These are phyloP conservation scores for Akanthomyces dipterigenus DNA, from an alignment of 2,329 filamentous ascomycete species.

Conservation along the genomic window DNA sequence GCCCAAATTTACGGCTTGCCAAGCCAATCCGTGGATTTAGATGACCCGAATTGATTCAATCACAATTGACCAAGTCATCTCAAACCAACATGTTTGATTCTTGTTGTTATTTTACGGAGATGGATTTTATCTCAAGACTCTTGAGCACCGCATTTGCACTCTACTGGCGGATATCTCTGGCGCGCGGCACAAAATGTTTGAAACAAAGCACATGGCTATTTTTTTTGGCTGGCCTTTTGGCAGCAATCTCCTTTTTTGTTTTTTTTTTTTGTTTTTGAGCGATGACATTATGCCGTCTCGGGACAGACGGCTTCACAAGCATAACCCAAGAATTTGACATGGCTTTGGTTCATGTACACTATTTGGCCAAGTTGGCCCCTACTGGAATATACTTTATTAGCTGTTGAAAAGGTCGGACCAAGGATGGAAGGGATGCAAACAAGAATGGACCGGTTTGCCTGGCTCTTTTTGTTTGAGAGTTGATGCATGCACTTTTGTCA, in stretches of 20 bases:
- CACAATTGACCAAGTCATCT: background rate
- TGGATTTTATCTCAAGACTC: background rate
- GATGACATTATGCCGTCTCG: slow-evolving; percentile 10
- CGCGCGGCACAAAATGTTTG: slow-evolving; percentile 4
- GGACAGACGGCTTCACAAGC: slow-evolving; percentile 8
- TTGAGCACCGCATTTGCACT: background rate
- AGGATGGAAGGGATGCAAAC: background rate
- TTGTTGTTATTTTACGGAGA: background rate
- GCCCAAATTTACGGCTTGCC: too few relatives aligned
- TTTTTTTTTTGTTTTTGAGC: background rate
- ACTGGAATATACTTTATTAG: background rate
- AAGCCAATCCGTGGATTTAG: background rate
- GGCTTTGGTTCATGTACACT: slow-evolving; percentile 12
- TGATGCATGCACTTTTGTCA: background rate
- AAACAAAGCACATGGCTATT: background rate
- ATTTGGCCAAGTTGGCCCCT: background rate
- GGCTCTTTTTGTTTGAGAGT: background rate
- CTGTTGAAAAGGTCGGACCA: background rate
- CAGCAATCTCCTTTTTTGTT: background rate
- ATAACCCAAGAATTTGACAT: slow-evolving; percentile 1
- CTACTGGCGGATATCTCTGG: background rate
- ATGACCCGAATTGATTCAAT: background rate
- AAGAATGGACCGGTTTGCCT: slow-evolving; percentile 7
- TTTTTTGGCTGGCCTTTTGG: background rate
- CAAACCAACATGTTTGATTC: background rate